These are phyloP conservation scores for Cucurbita moschata DNA, from an alignment of 306 rosid genomes.

Conservation along the genomic window DNA sequence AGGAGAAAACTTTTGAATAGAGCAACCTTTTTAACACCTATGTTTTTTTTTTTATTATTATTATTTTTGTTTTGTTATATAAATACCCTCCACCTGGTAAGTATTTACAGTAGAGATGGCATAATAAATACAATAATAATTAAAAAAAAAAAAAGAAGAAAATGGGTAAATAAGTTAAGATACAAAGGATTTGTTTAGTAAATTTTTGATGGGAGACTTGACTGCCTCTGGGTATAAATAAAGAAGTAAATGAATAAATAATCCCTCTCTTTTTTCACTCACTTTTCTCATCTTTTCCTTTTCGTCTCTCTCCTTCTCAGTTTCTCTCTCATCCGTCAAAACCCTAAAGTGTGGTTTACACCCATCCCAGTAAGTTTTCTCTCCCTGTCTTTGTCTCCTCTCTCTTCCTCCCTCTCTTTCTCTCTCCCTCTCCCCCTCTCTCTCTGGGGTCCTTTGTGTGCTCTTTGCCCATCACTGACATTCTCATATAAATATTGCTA, in stretches of 20 bases:
- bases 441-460: conserved; percentile 6
- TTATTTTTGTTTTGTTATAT: no score
- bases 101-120: no score
- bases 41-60: no score
- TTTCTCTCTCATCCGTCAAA: conserved; percentile 90
- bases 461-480: conserved; percentile 4
- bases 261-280: not conserved
- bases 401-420: conserved; percentile 10
- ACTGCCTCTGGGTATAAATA: not conserved
- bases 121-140: not conserved
- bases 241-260: not conserved
- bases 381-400: conserved; percentile 15
- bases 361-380: conserved; percentile 92
- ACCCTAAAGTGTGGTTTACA: conserved; percentile 97
- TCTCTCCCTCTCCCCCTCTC: conserved; percentile 9
- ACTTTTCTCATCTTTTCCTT: no score
- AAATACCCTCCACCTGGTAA: no score
- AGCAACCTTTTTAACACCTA: no score
- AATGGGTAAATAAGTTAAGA: no score
- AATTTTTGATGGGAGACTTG: not conserved
- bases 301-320: conserved; percentile 16
- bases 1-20: no score
- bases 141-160: not conserved
- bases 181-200: not conserved
- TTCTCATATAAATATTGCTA: not conserved